Percentiles rank a stretch among this genome's conserved stretches.
Evolutionary conservation across 2,329 filamentous ascomycete species (phyloP).

Genomic region (Fusarium musae): DNA sequence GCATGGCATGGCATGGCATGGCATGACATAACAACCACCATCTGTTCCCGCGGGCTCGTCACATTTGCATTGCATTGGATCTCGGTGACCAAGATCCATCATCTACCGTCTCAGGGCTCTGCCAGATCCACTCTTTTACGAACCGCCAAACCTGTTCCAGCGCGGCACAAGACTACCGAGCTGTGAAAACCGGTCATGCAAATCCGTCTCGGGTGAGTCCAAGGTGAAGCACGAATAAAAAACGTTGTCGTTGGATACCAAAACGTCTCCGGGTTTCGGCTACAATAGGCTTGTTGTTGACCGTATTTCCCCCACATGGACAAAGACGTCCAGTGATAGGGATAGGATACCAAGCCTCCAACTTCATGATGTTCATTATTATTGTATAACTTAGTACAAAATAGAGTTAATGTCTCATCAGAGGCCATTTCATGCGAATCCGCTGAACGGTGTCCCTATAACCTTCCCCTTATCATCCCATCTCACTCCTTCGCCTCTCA

Average conservation of each 20-base stretch:
- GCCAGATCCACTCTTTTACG: constrained; percentile 33
- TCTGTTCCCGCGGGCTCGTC: constrained; percentile 29
- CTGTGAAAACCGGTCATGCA: constrained; percentile 25
- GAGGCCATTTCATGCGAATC: constrained; percentile 29
- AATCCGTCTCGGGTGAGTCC: constrained; percentile 22
- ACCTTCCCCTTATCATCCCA: constrained; percentile 71
- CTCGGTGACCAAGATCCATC: constrained; percentile 35
- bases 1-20: neutral
- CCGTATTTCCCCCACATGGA: constrained; percentile 27
- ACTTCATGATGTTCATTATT: neutral
- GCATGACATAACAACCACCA: neutral
- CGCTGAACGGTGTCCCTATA: constrained; percentile 62
- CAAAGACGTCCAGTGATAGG: constrained; percentile 20
- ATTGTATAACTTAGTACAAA: neutral
- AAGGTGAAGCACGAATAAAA: constrained; percentile 37
- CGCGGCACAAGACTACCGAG: constrained; percentile 43
- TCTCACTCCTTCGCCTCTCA: constrained; percentile 71
- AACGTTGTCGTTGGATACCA: neutral
- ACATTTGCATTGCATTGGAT: constrained; percentile 8
- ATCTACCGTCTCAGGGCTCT: constrained; percentile 13
- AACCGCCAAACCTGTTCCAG: constrained; percentile 35
- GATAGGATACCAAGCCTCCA: neutral
- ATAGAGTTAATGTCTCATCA: neutral
- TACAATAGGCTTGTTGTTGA: constrained; percentile 34
- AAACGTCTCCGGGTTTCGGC: constrained; percentile 36